A percentile compares a stretch with the other conserved stretches of the same genome.
These are phyloP conservation scores for Ophiostoma perfectum DNA, from an alignment of 2,329 filamentous ascomycete species.

Conservation along the genomic window DNA sequence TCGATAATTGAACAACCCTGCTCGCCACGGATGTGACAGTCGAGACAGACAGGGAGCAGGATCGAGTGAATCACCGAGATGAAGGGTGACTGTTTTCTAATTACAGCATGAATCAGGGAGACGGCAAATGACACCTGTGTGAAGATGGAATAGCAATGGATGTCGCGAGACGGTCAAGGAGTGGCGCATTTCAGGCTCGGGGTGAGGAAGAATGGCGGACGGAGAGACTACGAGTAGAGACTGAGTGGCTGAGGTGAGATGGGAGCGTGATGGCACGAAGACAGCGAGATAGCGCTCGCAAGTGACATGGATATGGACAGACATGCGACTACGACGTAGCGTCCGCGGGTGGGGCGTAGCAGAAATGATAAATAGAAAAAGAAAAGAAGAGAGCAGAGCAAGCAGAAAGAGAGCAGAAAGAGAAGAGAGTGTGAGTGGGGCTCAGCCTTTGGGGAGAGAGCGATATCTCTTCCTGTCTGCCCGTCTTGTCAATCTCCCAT, in stretches of 20 bases:
- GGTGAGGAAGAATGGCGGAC: no score
- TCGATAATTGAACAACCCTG: not conserved
- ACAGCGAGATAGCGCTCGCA: slow-evolving; percentile 3
- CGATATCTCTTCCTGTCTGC: no score
- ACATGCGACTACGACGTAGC: slow-evolving; percentile 8
- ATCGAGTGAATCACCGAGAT: slow-evolving; percentile 10
- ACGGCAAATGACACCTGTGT: not conserved
- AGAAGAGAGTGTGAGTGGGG: slow-evolving; percentile 9
- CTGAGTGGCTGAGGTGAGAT: no score
- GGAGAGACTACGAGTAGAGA: no score
- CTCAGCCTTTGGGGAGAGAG: slow-evolving; percentile 6
- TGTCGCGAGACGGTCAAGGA: not conserved
- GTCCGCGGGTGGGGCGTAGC: not conserved
- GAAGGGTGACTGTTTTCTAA: not conserved
- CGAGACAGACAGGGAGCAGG: slow-evolving; percentile 1
- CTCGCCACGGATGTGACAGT: slow-evolving; percentile 1
- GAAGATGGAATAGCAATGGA: not conserved
- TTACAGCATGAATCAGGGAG: slow-evolving; percentile 8
- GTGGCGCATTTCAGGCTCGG: not conserved
- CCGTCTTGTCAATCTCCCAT: slow-evolving; percentile 4
- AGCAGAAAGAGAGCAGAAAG: not conserved
- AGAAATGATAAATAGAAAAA: slow-evolving; percentile 10
- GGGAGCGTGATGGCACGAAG: not conserved
- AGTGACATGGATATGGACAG: not conserved
- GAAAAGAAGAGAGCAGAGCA: slow-evolving; percentile 4